Percentiles rank a stretch among this genome's conserved stretches.
Conservation (phyloP, 2,329 filamentous ascomycete genomes). For the Pyrenophora seminiperda region DNA sequence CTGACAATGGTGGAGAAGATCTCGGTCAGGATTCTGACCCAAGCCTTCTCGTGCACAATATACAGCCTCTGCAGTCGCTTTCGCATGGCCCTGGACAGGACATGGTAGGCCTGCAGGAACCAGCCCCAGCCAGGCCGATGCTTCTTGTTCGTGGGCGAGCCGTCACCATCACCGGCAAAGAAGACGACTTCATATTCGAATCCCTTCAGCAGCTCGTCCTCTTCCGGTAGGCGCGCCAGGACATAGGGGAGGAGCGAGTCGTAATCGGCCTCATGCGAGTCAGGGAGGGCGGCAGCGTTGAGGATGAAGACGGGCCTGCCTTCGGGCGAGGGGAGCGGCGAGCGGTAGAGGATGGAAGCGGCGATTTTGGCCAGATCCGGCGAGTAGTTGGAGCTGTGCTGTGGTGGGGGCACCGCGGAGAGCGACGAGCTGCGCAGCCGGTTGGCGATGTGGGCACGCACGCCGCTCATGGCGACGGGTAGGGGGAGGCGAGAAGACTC, state of each 20-base stretch:
- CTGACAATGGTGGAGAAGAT: constrained; percentile 63
- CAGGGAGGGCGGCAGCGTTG: constrained; percentile 62
- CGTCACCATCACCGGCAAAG: constrained; percentile 60
- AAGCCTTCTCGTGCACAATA: constrained; percentile 63
- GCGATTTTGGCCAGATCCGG: constrained; percentile 55
- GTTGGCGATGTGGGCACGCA: constrained; percentile 47
- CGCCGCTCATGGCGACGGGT: constrained; percentile 40
- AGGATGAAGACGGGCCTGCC: constrained; percentile 60
- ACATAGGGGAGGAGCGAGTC: constrained; percentile 61
- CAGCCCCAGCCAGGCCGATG: constrained; percentile 59
- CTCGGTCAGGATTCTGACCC: constrained; percentile 61
- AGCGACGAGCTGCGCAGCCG: constrained; percentile 53
- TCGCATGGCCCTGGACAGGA: constrained; percentile 59
- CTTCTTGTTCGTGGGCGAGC: constrained; percentile 54
- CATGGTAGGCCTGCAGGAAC: constrained; percentile 63
- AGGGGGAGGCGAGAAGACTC: background rate
- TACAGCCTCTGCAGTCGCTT: constrained; percentile 62
- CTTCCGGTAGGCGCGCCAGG: constrained; percentile 58
- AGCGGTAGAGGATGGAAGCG: constrained; percentile 60
- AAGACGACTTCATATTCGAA: constrained; percentile 63
- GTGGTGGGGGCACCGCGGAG: constrained; percentile 54
- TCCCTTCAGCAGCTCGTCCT: constrained; percentile 60
- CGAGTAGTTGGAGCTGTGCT: constrained; percentile 55
- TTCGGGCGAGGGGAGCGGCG: constrained; percentile 56
- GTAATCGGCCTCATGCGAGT: constrained; percentile 60